phyloP scores from a whole-genome alignment of 306 rosid genomes.

The Gleditsia sinensis region DNA sequence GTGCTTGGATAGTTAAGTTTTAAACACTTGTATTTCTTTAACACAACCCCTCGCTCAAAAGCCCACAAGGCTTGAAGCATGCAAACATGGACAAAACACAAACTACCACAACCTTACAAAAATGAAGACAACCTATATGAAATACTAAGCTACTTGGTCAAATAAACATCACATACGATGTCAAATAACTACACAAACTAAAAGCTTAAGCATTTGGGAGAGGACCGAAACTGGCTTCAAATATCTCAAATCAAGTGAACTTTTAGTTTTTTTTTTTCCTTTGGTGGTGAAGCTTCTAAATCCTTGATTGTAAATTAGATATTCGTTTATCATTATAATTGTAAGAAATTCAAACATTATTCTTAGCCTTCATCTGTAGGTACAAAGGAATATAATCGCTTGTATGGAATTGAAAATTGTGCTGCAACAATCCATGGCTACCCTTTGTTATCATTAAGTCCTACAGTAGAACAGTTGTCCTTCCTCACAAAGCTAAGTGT shows the following conservation, averaged over 20 bases:
- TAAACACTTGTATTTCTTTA: too few relatives aligned
- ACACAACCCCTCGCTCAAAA: neutral
- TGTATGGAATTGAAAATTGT: neutral
- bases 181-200: neutral
- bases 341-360: neutral
- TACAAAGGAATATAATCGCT: neutral
- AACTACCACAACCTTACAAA: neutral
- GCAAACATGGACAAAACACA: constrained; percentile 1
- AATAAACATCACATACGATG: too few relatives aligned
- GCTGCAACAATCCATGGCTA: neutral
- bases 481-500: constrained; percentile 2
- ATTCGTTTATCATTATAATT: neutral
- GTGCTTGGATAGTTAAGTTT: too few relatives aligned
- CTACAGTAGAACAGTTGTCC: neutral
- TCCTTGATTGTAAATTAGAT: neutral
- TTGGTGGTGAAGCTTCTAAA: neutral
- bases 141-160: neutral
- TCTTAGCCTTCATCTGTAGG: neutral
- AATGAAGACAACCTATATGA: neutral
- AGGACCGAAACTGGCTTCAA: neutral
- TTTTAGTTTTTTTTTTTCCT: neutral
- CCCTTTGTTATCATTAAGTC: neutral
- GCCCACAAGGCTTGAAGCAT: neutral
- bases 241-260: neutral
- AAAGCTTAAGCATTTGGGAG: neutral